Base-by-base conservation (phyloP, 371 early-diverging fungal genomes). In the Mucor mucedo region DNA sequence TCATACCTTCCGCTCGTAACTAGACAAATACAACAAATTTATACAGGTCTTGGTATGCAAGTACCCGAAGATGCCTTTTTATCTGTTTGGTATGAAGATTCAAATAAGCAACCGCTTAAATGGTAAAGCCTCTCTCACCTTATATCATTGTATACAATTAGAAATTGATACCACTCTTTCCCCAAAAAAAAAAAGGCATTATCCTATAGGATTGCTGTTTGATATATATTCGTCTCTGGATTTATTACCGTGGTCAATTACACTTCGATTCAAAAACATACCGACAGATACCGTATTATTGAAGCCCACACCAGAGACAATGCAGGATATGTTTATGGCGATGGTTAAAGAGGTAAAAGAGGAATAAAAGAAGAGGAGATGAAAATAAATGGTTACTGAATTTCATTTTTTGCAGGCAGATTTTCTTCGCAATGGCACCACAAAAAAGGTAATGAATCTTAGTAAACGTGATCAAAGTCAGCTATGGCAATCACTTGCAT, bases 301-400 rank as follows among this genome's bases (percentile, higher is more conserved):
- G 44, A 74, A 71, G 28, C 87, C 82, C 8, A 78, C 82, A 5
- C 55, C 79, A 21, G 85, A 84, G 39, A 78, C 79, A 3, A 79
- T 84, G 33, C 88, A 84, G 62, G 88, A 89, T 60, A 86, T 86
- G 66, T 92, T 85, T 69, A 92, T 92, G 91, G 80, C 89, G n/a
- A 86, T 88, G 85, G 75, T 89, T 55, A 92, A 92, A 73, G 89
- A 91, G 82, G 91, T 87, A 71, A 45, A 28, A 21, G 47, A 29
- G 4, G 35, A 35, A 6, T 0, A 8, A 8, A 35, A 8, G 35
- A 35, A 35, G 35, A 35, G 8, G 6, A 35, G 2, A 5, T 40
- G 21, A 21, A 21, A 21, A 21, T 21, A 21, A 21, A 2, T n/a
- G 27, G 42, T 14, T 13, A 27, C 2, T 16, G 35, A 42, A 35